Conservation (phyloP, 768 basidiomycete genomes). For the Mycena sanguinolenta region DNA sequence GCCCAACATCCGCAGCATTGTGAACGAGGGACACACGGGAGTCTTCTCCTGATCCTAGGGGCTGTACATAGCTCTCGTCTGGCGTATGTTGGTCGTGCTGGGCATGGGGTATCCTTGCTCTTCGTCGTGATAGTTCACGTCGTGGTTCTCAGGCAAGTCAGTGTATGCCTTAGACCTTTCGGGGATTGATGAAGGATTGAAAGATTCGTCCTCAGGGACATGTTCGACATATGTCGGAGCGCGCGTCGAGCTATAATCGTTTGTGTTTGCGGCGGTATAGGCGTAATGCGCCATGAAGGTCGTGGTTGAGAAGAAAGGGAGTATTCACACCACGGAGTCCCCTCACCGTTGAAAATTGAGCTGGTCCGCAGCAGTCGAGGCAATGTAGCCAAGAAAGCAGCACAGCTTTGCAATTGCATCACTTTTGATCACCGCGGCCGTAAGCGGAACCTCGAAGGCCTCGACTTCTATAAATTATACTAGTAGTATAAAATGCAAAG, state of each 20-base stretch:
- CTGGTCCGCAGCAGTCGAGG: slow-evolving; percentile 9
- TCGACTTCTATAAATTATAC: too few species aligned
- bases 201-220: slow-evolving; percentile 39
- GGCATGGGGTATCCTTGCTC: slow-evolving; percentile 22
- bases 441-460: too few species aligned
- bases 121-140: slow-evolving; percentile 10
- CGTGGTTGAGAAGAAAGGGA: not conserved
- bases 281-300: slow-evolving; percentile 24
- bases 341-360: not conserved
- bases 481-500: too few species aligned
- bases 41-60: slow-evolving; percentile 43
- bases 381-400: too few species aligned
- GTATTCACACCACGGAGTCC: not conserved
- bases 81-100: slow-evolving; percentile 44
- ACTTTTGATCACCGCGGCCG: too few species aligned
- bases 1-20: slow-evolving; percentile 58
- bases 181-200: slow-evolving; percentile 37
- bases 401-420: too few species aligned
- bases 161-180: slow-evolving; percentile 30
- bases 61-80: slow-evolving; percentile 9
- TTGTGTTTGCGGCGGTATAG: slow-evolving; percentile 17
- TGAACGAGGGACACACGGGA: slow-evolving; percentile 59
- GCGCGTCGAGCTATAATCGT: slow-evolving; percentile 1
- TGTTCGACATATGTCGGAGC: slow-evolving; percentile 7
- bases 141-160: slow-evolving; percentile 16